A percentile compares a stretch with the other conserved stretches of the same genome.
Conservation (phyloP, 2,329 filamentous ascomycete species). For the Diplocarpon mali region DNA sequence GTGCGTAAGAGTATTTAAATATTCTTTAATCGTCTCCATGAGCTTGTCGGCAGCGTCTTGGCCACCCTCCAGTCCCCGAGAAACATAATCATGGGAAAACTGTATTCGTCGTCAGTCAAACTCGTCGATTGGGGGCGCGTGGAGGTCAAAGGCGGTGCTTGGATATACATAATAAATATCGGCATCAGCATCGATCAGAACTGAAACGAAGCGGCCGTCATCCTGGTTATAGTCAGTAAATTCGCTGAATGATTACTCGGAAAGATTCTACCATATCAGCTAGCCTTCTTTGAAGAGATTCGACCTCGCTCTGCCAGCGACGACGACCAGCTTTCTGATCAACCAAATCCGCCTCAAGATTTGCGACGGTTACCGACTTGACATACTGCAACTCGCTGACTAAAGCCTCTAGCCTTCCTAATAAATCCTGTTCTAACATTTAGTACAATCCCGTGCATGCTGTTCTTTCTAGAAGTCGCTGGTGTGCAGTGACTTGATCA, state of each 20-base stretch:
- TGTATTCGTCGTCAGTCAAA: background rate
- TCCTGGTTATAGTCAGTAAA: background rate
- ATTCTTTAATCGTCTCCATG: background rate
- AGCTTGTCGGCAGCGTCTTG: background rate
- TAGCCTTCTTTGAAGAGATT: background rate
- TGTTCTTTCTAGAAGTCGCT: too few species aligned
- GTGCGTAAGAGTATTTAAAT: background rate
- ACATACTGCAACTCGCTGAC: background rate
- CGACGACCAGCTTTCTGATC: background rate
- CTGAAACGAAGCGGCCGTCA: background rate
- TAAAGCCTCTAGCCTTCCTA: background rate
- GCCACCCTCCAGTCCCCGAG: background rate
- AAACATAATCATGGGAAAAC: background rate
- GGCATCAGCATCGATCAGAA: slow-evolving; percentile 2
- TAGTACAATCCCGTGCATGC: background rate
- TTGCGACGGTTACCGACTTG: background rate
- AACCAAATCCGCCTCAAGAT: background rate
- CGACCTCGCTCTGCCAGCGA: background rate
- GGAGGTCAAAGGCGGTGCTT: background rate
- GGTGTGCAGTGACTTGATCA: too few species aligned
- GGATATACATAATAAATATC: slow-evolving; percentile 1
- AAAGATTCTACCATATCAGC: background rate
- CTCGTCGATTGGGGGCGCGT: too few species aligned
- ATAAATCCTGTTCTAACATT: background rate
- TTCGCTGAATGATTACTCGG: background rate